Evolutionary conservation across 768 basidiomycete species (phyloP).

Genomic region (Trametes maxima): DNA sequence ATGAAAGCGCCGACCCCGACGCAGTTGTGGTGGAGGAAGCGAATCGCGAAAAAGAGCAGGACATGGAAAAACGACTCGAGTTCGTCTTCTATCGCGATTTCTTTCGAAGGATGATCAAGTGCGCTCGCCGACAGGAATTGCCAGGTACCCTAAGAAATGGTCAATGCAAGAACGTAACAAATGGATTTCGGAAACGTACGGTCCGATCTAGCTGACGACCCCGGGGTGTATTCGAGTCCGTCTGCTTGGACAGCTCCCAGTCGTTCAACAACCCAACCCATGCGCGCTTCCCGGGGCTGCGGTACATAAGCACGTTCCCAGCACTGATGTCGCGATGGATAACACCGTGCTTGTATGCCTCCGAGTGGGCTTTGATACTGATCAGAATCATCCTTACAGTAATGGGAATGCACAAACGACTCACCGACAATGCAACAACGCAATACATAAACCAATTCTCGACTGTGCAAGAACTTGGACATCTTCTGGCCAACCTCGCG

Average conservation of each 20-base stretch:
- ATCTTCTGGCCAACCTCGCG: constrained; percentile 1
- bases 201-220: no score
- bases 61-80: constrained; percentile 8
- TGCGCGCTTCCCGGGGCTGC: no score
- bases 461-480: not conserved
- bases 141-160: no score
- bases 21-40: not conserved
- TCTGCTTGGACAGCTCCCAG: not conserved
- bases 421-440: not conserved
- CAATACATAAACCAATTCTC: not conserved
- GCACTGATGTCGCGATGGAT: constrained; percentile 8
- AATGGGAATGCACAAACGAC: not conserved
- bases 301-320: not conserved
- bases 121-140: no score
- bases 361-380: not conserved
- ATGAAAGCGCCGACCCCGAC: not conserved
- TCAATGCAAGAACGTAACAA: no score
- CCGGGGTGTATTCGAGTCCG: no score
- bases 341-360: not conserved
- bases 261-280: not conserved
- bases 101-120: no score
- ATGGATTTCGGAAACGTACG: no score
- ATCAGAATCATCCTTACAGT: no score
- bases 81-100: not conserved
- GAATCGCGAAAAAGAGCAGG: constrained; percentile 2